Percentiles rank a stretch among this genome's conserved stretches.
These are phyloP conservation scores for Microstegium vimineum DNA, from an alignment of 176 grass and related monocot species.

Conservation along the genomic window DNA sequence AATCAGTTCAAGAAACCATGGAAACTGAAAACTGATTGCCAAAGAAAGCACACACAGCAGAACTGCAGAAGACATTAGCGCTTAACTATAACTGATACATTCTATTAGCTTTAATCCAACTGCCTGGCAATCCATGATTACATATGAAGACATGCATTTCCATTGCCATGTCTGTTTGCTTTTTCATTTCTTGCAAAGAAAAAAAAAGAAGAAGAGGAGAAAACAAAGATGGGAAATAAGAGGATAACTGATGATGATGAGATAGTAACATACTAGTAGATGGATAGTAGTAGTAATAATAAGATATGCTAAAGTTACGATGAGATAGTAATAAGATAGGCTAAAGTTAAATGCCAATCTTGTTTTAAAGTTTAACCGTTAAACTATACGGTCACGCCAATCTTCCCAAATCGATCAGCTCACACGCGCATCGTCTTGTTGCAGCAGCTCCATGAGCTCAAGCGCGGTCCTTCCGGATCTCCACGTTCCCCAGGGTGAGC, in stretches of 20 bases:
- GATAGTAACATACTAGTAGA: background rate
- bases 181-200: constrained; percentile 6
- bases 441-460: background rate
- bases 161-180: constrained; percentile 20
- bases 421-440: background rate
- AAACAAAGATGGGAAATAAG: background rate
- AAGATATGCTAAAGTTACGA: too few relatives aligned
- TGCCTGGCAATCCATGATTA: background rate
- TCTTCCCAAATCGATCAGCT: background rate
- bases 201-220: background rate
- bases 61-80: too few relatives aligned
- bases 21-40: too few relatives aligned
- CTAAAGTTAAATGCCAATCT: too few relatives aligned
- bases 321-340: too few relatives aligned
- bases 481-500: constrained; percentile 45
- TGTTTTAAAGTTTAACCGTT: too few relatives aligned
- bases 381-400: too few relatives aligned
- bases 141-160: background rate
- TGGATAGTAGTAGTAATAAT: too few relatives aligned
- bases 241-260: background rate
- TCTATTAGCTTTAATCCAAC: background rate
- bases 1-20: too few relatives aligned
- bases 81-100: background rate
- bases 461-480: constrained; percentile 39
- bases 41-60: too few relatives aligned